These are phyloP conservation scores for Vigna nakashimae DNA, from an alignment of 306 rosid genomes.

Conservation along the genomic window DNA sequence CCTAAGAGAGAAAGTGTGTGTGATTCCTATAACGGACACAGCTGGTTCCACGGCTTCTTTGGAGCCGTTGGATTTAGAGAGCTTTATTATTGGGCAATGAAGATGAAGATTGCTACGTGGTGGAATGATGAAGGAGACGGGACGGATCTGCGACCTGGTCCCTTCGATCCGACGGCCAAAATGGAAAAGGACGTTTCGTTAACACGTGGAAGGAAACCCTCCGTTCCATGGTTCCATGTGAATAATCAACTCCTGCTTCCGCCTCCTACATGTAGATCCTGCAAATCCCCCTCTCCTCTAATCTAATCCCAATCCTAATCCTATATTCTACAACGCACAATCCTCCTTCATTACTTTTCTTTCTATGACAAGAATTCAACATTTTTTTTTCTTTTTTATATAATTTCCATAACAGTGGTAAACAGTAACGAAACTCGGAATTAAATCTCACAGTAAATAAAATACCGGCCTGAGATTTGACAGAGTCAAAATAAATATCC, in stretches of 20 bases:
- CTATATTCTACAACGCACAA: too few species aligned
- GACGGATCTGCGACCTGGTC: slow-evolving; percentile 30
- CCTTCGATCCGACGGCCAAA: slow-evolving; percentile 59
- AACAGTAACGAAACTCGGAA: too few species aligned
- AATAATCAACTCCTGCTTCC: neutral
- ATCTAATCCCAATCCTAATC: neutral
- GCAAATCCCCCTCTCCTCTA: neutral
- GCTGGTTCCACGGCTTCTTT: slow-evolving; percentile 47
- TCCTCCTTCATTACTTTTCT: neutral
- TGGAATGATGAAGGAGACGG: slow-evolving; percentile 26
- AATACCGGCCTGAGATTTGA: neutral
- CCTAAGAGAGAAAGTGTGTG: neutral
- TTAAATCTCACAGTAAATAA: slow-evolving; percentile 16
- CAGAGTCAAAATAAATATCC: neutral
- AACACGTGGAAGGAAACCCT: slow-evolving; percentile 55
- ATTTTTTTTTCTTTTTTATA: neutral
- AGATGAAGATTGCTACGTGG: slow-evolving; percentile 53
- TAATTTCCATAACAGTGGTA: neutral
- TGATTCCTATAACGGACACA: slow-evolving; percentile 42
- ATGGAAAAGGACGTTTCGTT: slow-evolving; percentile 28
- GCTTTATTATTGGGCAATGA: slow-evolving; percentile 37
- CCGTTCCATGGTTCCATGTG: slow-evolving; percentile 48
- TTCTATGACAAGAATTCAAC: neutral
- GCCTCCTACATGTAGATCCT: slow-evolving; percentile 34
- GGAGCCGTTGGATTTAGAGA: slow-evolving; percentile 63